Base-by-base conservation (phyloP, 371 early-diverging fungal species). In the Umbelopsis sp. region DNA sequence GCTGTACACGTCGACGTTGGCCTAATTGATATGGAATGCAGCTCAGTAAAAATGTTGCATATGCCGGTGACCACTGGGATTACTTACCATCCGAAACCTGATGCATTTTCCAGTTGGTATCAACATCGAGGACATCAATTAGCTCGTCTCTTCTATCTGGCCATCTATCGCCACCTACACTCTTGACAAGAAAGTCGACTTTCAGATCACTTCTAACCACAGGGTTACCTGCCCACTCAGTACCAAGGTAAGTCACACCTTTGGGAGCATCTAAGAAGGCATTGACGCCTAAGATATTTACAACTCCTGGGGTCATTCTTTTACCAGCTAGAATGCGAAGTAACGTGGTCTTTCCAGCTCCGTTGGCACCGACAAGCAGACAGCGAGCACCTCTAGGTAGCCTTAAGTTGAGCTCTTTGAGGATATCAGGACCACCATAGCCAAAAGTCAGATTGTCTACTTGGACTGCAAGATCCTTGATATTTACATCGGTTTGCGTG, bases 211-310 rank as follows among this genome's bases (percentile, higher is more conserved):
- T 73, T 35, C 85, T 69, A 16, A 82, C 84, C 32, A 84, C 74
- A 0, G 87, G 81, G 53, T 87, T 87, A 38, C 72, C 74, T 6
- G 89, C 91, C 93, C 93, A 94, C 74, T 94, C 94, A 14, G 93
- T 91, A 7, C 94, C 94, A 16, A 94, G 80, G 73, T 94, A 94
- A 3, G 91, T 91, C 38, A 92, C 81, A 32, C 89, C 88, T 87
- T 89, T 63, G 11, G 87, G 83, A 7, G 85, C 82, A 63, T 92
- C 91, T 16, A 83, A 65, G 73, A 91, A 95, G 16, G 93, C 86
- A 72, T 85, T 72, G 73, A 80, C 85, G 44, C 90, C 92, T 52
- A 88, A 67, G 0, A 89, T 89, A 41, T 72, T 74, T 46, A 87
- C 86, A 67, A 76, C 76, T 70, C 79, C 85, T 65, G 69, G 80